Evolutionary conservation across 768 basidiomycete species (phyloP).

Genomic region (Suillus paluster): DNA sequence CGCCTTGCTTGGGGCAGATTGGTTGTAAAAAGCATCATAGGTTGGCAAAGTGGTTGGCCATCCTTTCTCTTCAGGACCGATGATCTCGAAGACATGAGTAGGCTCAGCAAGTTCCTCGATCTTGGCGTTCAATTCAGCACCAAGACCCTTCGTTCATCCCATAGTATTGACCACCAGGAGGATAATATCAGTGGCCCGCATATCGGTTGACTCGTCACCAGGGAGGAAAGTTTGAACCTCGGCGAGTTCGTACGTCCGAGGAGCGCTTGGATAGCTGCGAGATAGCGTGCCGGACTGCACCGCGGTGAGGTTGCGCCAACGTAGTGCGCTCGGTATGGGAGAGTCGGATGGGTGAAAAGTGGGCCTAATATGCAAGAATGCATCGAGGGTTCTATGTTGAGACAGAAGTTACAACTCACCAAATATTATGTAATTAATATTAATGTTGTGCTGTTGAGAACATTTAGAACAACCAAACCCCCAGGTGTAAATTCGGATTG

Average conservation of each 20-base stretch:
- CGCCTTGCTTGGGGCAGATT: neutral
- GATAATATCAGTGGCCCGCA: slow-evolving; percentile 57
- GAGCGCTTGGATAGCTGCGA: slow-evolving; percentile 67
- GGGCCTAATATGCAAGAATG: slow-evolving; percentile 59
- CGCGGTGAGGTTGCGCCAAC: slow-evolving; percentile 81
- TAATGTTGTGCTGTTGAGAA: slow-evolving; percentile 67
- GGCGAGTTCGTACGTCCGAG: slow-evolving; percentile 65
- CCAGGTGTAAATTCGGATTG: slow-evolving; percentile 93
- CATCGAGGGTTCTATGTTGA: neutral
- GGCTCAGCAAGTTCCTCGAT: slow-evolving; percentile 74
- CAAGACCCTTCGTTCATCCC: slow-evolving; percentile 95
- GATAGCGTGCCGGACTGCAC: slow-evolving; percentile 76
- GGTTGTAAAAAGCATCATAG: slow-evolving; percentile 12
- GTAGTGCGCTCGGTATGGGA: slow-evolving; percentile 79
- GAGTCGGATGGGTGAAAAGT: slow-evolving; percentile 80
- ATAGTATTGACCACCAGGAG: slow-evolving; percentile 95
- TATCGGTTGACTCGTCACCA: slow-evolving; percentile 34
- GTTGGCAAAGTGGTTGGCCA: slow-evolving; percentile 21
- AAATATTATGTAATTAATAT: no score
- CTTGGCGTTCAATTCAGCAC: slow-evolving; percentile 66
- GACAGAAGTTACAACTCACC: slow-evolving; percentile 50
- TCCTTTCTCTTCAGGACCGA: slow-evolving; percentile 23
- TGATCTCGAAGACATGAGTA: slow-evolving; percentile 27
- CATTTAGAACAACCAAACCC: slow-evolving; percentile 80
- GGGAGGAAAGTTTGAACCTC: slow-evolving; percentile 57